phyloP scores from a whole-genome alignment of 2,329 filamentous ascomycete species.

The Aspergillus pseudonomiae region DNA sequence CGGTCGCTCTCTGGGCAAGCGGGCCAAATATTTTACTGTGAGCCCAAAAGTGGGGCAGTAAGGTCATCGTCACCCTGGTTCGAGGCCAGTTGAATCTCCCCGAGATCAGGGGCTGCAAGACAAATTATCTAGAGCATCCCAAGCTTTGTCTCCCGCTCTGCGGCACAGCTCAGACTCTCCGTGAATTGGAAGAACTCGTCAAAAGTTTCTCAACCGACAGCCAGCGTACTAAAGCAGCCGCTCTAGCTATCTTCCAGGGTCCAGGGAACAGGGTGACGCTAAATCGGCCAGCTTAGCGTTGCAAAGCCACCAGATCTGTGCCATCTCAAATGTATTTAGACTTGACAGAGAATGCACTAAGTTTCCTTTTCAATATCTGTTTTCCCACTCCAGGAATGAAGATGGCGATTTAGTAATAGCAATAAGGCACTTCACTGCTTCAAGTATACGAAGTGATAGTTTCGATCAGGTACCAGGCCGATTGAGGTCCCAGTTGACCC shows the following conservation, averaged over 20 bases:
- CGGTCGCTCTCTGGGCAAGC: too few species aligned
- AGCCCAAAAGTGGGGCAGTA: slow-evolving; percentile 12
- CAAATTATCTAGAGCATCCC: slow-evolving; percentile 58
- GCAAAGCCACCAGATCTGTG: slow-evolving; percentile 49
- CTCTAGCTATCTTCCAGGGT: slow-evolving; percentile 61
- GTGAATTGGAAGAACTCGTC: slow-evolving; percentile 53
- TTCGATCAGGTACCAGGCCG: too few species aligned
- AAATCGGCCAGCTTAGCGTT: slow-evolving; percentile 61
- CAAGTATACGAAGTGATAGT: too few species aligned
- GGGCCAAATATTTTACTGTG: too few species aligned
- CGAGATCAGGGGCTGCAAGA: slow-evolving; percentile 53
- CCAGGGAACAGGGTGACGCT: slow-evolving; percentile 46
- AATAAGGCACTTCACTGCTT: too few species aligned
- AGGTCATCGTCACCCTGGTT: slow-evolving; percentile 55
- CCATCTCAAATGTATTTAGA: too few species aligned
- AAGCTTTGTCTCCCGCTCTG: slow-evolving; percentile 63
- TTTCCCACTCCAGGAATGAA: too few species aligned
- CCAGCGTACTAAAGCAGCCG: slow-evolving; percentile 65
- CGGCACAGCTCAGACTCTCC: slow-evolving; percentile 58
- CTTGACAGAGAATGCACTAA: too few species aligned
- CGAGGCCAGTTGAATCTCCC: slow-evolving; percentile 54
- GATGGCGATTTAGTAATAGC: too few species aligned
- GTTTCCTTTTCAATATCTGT: too few species aligned
- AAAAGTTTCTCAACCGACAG: slow-evolving; percentile 55
- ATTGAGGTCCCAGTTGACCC: too few species aligned